These are phyloP conservation scores for Kickxella alabastrina DNA, from an alignment of 192 early-diverging fungal genomes.

Conservation along the genomic window DNA sequence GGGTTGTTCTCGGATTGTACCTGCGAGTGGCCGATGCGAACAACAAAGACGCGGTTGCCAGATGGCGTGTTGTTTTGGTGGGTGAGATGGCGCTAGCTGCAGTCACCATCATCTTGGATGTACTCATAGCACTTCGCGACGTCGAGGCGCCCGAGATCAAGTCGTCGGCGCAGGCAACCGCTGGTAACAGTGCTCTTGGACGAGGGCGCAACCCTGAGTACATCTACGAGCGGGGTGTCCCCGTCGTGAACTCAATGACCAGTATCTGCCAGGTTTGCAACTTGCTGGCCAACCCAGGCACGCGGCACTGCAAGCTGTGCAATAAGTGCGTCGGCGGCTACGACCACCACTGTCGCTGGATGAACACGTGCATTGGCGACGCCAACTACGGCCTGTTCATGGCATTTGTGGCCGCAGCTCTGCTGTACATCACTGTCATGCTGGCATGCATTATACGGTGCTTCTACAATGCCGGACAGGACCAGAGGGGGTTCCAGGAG, in stretches of 20 bases:
- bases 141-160: conserved; percentile 30
- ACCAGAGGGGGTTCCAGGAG: conserved; percentile 11
- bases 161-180: neutral
- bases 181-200: neutral
- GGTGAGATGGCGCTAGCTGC: conserved; percentile 8
- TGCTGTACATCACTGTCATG: conserved; percentile 14
- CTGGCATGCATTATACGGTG: conserved; percentile 23
- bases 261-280: conserved; percentile 32
- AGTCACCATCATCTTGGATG: conserved; percentile 15
- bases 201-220: conserved; percentile 31
- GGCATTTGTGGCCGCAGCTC: conserved; percentile 16
- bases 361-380: conserved; percentile 44
- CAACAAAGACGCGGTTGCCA: neutral
- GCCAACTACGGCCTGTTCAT: conserved; percentile 36
- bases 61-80: conserved; percentile 17
- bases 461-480: conserved; percentile 9
- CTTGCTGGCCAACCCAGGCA: conserved; percentile 8
- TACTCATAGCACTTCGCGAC: conserved; percentile 13
- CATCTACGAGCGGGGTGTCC: conserved; percentile 29
- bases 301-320: conserved; percentile 49
- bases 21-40: conserved; percentile 7
- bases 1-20: conserved; percentile 19
- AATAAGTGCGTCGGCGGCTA: conserved; percentile 51
- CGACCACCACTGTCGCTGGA: conserved; percentile 49
- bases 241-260: conserved; percentile 27